These are phyloP conservation scores for Trifolium dubium DNA, from an alignment of 306 rosid species.

Conservation along the genomic window DNA sequence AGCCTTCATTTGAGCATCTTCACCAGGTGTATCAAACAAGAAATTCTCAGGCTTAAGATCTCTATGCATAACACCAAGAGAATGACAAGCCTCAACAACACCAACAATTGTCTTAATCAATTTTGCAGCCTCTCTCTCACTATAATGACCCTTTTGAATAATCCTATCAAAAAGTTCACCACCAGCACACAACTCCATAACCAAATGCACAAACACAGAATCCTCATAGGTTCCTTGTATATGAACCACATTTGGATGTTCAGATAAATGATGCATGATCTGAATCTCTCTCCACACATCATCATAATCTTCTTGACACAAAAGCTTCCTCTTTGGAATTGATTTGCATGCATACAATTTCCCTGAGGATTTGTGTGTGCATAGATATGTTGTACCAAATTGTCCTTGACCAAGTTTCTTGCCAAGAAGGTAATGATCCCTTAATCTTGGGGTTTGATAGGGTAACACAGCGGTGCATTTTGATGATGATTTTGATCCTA, in stretches of 20 bases:
- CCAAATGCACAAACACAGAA: slow-evolving; percentile 80
- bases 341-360: slow-evolving; percentile 79
- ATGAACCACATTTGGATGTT: slow-evolving; percentile 70
- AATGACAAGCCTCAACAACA: slow-evolving; percentile 83
- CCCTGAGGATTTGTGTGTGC: slow-evolving; percentile 64
- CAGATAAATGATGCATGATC: slow-evolving; percentile 90
- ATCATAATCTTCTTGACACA: slow-evolving; percentile 74
- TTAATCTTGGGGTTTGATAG: slow-evolving; percentile 62
- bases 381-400: slow-evolving; percentile 76
- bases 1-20: slow-evolving; percentile 80
- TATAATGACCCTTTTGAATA: slow-evolving; percentile 80
- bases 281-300: slow-evolving; percentile 96
- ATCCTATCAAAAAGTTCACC: slow-evolving; percentile 93
- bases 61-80: slow-evolving; percentile 95
- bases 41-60: slow-evolving; percentile 98
- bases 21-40: slow-evolving; percentile 71
- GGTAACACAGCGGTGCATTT: slow-evolving; percentile 61
- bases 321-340: slow-evolving; percentile 83
- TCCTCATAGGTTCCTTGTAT: slow-evolving; percentile 87
- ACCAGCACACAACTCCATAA: slow-evolving; percentile 87
- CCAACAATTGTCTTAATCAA: slow-evolving; percentile 79
- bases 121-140: slow-evolving; percentile 84
- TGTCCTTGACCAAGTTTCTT: slow-evolving; percentile 89
- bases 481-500: slow-evolving; percentile 46
- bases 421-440: slow-evolving; percentile 82